Conservation (phyloP, 108 stramenopile species). For the Asterionellopsis glacialis region DNA sequence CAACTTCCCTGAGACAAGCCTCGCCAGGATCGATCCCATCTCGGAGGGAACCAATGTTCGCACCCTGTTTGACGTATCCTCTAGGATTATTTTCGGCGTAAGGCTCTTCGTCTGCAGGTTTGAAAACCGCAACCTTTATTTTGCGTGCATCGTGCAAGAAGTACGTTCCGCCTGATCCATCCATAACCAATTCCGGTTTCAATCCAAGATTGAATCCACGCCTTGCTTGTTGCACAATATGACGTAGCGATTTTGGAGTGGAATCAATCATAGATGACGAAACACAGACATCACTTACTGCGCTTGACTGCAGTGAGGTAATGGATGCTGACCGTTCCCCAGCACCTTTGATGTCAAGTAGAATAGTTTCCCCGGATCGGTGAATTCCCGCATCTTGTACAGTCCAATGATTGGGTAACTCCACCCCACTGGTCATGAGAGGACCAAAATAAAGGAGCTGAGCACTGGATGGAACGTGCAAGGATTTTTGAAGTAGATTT, state of each 20-base stretch:
- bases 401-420: constrained; percentile 78
- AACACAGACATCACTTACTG: constrained; percentile 55
- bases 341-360: constrained; percentile 59
- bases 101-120: constrained; percentile 98
- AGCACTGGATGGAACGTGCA: constrained; percentile 59
- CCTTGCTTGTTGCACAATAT: constrained; percentile 56
- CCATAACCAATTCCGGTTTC: constrained; percentile 86
- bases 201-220: constrained; percentile 65
- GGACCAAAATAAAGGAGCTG: constrained; percentile 78
- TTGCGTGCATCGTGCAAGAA: constrained; percentile 85
- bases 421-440: constrained; percentile 50
- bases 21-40: constrained; percentile 92
- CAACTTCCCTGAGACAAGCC: constrained; percentile 94
- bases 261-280: constrained; percentile 62
- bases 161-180: constrained; percentile 97
- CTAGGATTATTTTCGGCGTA: constrained; percentile 96
- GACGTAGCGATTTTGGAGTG: constrained; percentile 49
- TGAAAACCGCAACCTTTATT: constrained; percentile 90
- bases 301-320: constrained; percentile 24
- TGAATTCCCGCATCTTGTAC: constrained; percentile 86
- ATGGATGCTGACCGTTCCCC: constrained; percentile 21
- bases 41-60: constrained; percentile 48
- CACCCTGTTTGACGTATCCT: constrained; percentile 59
- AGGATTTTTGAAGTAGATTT: constrained; percentile 52
- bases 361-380: constrained; percentile 67